phyloP scores from a whole-genome alignment of 345 rosid genomes.

The Hevea brasiliensis region DNA sequence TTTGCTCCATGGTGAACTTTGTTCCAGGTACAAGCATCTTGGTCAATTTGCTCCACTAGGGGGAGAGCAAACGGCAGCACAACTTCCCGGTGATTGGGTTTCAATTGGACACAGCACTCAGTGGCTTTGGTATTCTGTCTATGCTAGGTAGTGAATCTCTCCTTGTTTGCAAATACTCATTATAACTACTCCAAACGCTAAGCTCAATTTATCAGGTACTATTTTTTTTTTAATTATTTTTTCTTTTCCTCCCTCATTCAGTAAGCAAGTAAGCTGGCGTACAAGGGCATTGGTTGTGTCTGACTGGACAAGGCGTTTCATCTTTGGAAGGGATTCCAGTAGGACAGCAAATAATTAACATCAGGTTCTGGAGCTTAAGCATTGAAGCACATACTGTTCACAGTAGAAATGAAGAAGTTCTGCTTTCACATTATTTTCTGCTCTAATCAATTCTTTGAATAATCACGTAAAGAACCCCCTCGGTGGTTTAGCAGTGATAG shows the following conservation, averaged over 20 bases:
- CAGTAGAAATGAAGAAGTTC: not conserved
- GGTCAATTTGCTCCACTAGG: slow-evolving; percentile 98
- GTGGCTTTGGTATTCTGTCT: slow-evolving; percentile 98
- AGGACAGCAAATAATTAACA: slow-evolving; percentile 35
- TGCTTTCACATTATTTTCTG: not conserved
- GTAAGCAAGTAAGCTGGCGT: slow-evolving; percentile 98
- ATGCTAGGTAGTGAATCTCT: slow-evolving; percentile 63
- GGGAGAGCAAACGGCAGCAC: slow-evolving; percentile 97
- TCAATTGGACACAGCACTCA: slow-evolving; percentile 88
- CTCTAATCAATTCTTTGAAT: slow-evolving; percentile 6
- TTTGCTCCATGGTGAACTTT: not conserved
- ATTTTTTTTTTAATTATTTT: not conserved
- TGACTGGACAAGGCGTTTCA: slow-evolving; percentile 87
- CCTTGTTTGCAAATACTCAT: not conserved
- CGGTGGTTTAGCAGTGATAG: not conserved
- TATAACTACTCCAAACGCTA: not conserved
- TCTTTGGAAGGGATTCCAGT: slow-evolving; percentile 93
- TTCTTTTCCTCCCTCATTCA: too few species aligned
- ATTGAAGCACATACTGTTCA: not conserved
- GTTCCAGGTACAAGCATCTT: slow-evolving; percentile 78
- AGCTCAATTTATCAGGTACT: not conserved
- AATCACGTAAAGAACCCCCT: not conserved
- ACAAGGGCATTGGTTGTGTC: slow-evolving; percentile 84
- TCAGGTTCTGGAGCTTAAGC: not conserved
- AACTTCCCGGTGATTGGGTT: slow-evolving; percentile 95